These are phyloP conservation scores for Pythium aristosporum DNA, from an alignment of 352 stramenopile species.

Conservation along the genomic window DNA sequence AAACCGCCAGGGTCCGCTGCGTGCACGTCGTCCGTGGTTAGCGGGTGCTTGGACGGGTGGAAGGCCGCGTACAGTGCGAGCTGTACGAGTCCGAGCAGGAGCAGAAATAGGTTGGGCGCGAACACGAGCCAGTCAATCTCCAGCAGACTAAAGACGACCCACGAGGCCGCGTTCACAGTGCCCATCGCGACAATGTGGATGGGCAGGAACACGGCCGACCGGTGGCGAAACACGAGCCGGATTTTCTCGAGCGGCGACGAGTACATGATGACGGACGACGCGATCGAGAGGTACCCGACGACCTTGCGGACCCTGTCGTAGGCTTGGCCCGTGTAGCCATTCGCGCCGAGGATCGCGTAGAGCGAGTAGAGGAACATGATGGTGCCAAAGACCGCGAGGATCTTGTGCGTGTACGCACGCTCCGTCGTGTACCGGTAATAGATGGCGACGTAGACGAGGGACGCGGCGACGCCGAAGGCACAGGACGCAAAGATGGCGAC, in stretches of 20 bases:
- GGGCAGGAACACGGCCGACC: constrained; percentile 49
- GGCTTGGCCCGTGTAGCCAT: constrained; percentile 14
- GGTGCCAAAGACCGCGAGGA: not conserved
- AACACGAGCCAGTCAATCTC: constrained; percentile 54
- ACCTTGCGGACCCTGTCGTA: constrained; percentile 41
- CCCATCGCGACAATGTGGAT: constrained; percentile 52
- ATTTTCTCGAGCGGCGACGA: constrained; percentile 59
- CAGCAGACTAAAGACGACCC: constrained; percentile 48
- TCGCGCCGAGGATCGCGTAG: constrained; percentile 9
- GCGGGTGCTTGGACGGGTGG: constrained; percentile 42
- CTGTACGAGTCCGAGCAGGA: constrained; percentile 34
- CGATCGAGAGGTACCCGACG: constrained; percentile 42
- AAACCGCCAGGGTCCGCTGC: not conserved
- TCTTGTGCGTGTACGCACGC: constrained; percentile 6
- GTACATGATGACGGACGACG: constrained; percentile 50
- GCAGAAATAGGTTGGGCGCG: constrained; percentile 41
- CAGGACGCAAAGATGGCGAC: constrained; percentile 11
- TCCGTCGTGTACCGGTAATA: constrained; percentile 20
- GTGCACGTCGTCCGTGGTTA: constrained; percentile 5
- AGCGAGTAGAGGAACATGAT: constrained; percentile 2
- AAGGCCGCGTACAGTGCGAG: constrained; percentile 45
- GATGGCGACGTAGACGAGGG: constrained; percentile 10
- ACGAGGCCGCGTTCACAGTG: constrained; percentile 46
- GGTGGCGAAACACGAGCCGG: constrained; percentile 43
- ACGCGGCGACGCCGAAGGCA: constrained; percentile 4